A percentile compares a stretch with the other conserved stretches of the same genome.
These are phyloP conservation scores for Alternaria hordeiaustralica DNA, from an alignment of 2,329 filamentous ascomycete genomes.

Conservation along the genomic window DNA sequence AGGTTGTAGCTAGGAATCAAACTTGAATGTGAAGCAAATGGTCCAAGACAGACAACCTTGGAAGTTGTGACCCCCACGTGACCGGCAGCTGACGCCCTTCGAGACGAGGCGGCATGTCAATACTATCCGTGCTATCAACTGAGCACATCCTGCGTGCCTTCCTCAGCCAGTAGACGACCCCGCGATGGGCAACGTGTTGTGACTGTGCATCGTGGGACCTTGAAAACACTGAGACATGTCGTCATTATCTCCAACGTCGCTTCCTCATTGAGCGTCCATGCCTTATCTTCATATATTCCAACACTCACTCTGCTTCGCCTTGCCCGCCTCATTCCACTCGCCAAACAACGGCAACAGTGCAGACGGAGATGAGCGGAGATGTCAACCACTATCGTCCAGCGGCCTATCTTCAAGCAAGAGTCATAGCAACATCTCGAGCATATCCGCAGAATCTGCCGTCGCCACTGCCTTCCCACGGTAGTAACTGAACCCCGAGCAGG, in stretches of 20 bases:
- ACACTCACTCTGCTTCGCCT: not conserved
- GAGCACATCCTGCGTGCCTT: not conserved
- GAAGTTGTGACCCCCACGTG: not conserved
- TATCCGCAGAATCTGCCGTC: not conserved
- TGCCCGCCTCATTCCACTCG: not conserved
- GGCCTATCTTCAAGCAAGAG: not conserved
- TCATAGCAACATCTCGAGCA: not conserved
- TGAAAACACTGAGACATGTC: not conserved
- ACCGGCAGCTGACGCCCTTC: not conserved
- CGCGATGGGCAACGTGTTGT: slow-evolving; percentile 1
- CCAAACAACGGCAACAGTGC: not conserved
- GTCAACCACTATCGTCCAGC: not conserved
- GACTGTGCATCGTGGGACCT: not conserved
- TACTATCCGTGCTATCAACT: not conserved
- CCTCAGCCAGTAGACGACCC: not conserved
- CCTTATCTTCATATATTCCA: not conserved
- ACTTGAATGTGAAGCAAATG: not conserved
- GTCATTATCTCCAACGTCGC: not conserved
- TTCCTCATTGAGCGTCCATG: not conserved
- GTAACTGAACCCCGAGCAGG: not conserved
- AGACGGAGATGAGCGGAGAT: not conserved
- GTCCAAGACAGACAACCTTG: not conserved
- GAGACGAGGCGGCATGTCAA: not conserved
- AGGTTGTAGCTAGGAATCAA: not conserved
- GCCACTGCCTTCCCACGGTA: not conserved